phyloP scores from a whole-genome alignment of 2,329 filamentous ascomycete genomes.

The Lomentospora prolificans region DNA sequence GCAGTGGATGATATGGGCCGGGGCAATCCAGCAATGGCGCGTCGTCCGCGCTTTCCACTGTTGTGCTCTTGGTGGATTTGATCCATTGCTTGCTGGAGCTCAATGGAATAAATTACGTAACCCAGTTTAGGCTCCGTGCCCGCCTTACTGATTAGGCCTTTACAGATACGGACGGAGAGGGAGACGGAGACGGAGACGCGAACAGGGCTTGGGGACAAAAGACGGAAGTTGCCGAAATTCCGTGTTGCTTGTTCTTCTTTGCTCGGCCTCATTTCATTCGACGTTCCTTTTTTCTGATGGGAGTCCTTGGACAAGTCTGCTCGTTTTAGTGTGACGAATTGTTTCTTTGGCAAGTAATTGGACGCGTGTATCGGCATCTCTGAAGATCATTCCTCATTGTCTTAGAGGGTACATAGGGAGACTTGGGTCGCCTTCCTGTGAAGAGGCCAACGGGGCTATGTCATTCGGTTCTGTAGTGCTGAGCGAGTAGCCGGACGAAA shows the following conservation, averaged over 20 bases:
- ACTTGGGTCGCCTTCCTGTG: neutral
- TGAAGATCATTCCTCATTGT: constrained; percentile 1
- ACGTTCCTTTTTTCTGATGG: no score
- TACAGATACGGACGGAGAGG: neutral
- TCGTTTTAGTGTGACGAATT: no score
- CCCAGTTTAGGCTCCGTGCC: neutral
- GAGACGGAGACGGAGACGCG: neutral
- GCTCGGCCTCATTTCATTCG: no score
- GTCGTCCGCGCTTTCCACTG: neutral
- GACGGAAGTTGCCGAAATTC: no score
- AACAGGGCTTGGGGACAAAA: no score
- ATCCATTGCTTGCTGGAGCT: neutral
- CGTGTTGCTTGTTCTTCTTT: no score
- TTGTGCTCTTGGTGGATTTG: neutral
- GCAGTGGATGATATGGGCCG: no score
- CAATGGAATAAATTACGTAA: neutral
- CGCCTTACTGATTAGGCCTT: neutral
- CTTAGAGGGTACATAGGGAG: neutral
- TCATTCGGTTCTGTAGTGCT: neutral
- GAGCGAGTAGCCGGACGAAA: neutral
- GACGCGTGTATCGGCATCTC: no score
- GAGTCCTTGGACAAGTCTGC: no score
- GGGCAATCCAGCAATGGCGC: no score
- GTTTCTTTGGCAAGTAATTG: no score
- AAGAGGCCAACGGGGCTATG: neutral